These are phyloP conservation scores for Solanum aculeatissimum DNA, from an alignment of 305 asterid genomes.

Conservation along the genomic window DNA sequence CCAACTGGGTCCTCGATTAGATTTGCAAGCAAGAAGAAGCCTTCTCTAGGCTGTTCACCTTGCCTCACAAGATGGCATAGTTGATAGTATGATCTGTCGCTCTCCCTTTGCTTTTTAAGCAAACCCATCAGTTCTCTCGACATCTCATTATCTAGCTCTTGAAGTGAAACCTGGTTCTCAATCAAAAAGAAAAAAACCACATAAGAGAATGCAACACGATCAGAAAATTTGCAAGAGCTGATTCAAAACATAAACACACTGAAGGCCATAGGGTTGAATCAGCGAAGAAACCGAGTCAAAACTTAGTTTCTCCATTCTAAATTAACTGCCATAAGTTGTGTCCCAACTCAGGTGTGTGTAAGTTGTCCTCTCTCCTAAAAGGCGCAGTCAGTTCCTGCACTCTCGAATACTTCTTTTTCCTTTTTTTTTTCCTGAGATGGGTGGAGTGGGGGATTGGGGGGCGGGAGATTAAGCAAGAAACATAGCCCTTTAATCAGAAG, in stretches of 20 bases:
- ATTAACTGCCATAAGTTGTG: not conserved
- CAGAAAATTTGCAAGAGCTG: not conserved
- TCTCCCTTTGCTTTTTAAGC: slow-evolving; percentile 43
- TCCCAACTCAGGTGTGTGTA: not conserved
- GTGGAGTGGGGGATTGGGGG: not conserved
- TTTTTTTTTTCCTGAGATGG: not conserved
- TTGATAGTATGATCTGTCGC: slow-evolving; percentile 68
- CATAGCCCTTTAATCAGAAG: not conserved
- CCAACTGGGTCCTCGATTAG: slow-evolving; percentile 79
- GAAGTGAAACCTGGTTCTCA: slow-evolving; percentile 52
- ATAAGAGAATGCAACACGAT: not conserved
- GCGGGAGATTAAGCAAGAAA: not conserved
- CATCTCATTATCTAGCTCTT: slow-evolving; percentile 53
- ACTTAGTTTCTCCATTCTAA: not conserved
- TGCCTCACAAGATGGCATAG: slow-evolving; percentile 84
- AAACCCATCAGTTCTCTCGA: slow-evolving; percentile 60
- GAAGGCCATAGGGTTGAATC: not conserved
- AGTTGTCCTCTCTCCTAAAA: not conserved
- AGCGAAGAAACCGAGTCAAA: not conserved
- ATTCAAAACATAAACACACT: not conserved
- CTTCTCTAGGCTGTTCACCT: slow-evolving; percentile 99
- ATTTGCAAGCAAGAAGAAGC: slow-evolving; percentile 62
- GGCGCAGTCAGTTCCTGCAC: not conserved
- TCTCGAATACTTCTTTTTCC: not conserved
- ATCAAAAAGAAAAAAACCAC: slow-evolving; percentile 1